A percentile compares a stretch with the other conserved stretches of the same genome.
Conservation (phyloP, 2,329 filamentous ascomycete species). For the Alternaria panax region DNA sequence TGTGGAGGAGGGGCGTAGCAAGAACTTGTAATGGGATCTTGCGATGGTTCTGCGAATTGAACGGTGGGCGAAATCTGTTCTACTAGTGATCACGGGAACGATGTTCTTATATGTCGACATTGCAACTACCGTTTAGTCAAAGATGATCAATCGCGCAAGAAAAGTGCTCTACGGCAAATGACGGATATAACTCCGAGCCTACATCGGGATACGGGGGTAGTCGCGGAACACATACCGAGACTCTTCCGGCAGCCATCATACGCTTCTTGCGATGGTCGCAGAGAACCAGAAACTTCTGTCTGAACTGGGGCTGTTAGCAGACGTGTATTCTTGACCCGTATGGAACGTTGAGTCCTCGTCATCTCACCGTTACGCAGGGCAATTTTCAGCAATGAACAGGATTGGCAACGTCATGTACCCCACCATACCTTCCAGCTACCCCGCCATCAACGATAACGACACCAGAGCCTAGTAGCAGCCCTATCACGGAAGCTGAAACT, state of each 20-base stretch:
- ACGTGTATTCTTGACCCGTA: neutral
- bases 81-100: neutral
- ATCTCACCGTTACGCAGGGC: constrained; percentile 17
- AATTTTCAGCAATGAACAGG: constrained; percentile 1
- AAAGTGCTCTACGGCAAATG: constrained; percentile 16
- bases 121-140: constrained; percentile 2
- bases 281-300: neutral
- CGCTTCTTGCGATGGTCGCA: neutral
- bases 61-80: neutral
- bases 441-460: constrained; percentile 26
- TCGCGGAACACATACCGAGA: constrained; percentile 16
- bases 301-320: neutral
- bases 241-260: neutral
- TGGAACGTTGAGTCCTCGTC: neutral
- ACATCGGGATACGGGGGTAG: constrained; percentile 2
- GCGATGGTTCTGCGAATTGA: neutral
- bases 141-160: constrained; percentile 11
- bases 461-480: neutral
- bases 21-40: neutral
- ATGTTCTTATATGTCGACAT: constrained; percentile 1
- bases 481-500: neutral
- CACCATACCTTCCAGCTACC: constrained; percentile 30
- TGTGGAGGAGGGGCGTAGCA: neutral
- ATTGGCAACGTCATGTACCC: constrained; percentile 26
- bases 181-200: constrained; percentile 31